Evolutionary conservation across 2,329 filamentous ascomycete genomes (phyloP).

Genomic region (Trichoderma brevicompactum): DNA sequence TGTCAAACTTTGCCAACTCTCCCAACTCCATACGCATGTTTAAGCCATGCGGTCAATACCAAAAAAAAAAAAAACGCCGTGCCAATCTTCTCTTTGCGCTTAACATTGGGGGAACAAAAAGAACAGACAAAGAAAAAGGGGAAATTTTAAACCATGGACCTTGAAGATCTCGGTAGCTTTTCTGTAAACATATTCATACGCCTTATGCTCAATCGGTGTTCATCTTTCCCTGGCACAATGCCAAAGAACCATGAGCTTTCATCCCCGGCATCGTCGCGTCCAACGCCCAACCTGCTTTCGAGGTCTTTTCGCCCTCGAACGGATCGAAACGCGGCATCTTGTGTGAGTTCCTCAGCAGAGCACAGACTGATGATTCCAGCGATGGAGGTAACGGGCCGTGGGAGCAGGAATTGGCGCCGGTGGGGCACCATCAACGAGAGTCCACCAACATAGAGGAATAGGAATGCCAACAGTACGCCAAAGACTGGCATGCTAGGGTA

Average conservation of each 20-base stretch:
- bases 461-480: constrained; percentile 72
- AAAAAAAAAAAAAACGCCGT: constrained; percentile 18
- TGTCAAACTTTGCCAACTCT: not conserved
- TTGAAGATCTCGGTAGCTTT: constrained; percentile 38
- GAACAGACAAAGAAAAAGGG: not conserved
- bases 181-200: constrained; percentile 53
- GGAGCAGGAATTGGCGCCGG: constrained; percentile 66
- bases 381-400: constrained; percentile 72
- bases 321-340: constrained; percentile 73
- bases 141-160: constrained; percentile 37
- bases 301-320: constrained; percentile 71
- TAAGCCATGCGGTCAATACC: not conserved
- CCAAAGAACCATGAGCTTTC: constrained; percentile 60
- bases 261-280: constrained; percentile 47
- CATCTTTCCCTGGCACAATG: constrained; percentile 46
- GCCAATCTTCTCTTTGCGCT: not conserved
- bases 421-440: constrained; percentile 65
- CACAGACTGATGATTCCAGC: constrained; percentile 80
- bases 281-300: constrained; percentile 67
- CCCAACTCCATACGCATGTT: constrained; percentile 12
- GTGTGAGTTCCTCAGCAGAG: constrained; percentile 70
- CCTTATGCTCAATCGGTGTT: constrained; percentile 50
- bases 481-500: constrained; percentile 75
- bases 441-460: constrained; percentile 70
- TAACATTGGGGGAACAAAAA: not conserved